Evolutionary conservation across 495 filamentous ascomycete species (phyloP), one percentile per base, ranked within the genome.

Genomic region (Viridothelium virens): DNA sequence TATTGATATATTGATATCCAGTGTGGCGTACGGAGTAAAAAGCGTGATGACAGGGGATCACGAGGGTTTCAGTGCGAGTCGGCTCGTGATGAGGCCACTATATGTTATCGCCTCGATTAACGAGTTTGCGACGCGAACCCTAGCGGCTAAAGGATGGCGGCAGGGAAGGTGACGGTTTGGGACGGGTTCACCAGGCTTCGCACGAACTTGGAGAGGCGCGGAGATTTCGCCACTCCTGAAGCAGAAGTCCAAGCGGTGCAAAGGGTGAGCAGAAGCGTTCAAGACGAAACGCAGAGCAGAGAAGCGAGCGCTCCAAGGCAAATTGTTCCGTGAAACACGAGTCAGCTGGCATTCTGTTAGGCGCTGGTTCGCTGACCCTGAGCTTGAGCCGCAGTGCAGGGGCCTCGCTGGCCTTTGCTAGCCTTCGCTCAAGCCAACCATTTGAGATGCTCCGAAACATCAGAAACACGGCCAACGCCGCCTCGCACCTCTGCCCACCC

Each of bases 321-420:
- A 59, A 36, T 59, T 59, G 53, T 59, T 59, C 53, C 53, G 53
- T 59, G 53, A 59, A 59, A 59, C 53, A 59, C 53, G 53, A 36
- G 25, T 36, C 53, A 59, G 31, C 18, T 36, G 31, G 53, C 7
- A 59, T 59, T 31, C 53, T 18, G 18, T 9, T 33, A 25, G 25
- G 25, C 53, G 53, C 53, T 14, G 31, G 31, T 18, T 59, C 6
- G 18, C 53, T n/a, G 18, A 36, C 31, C 48, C 18, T 59, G 53
- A 59, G 53, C 53, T 36, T 10, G 25, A 36, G n/a, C 31, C 11
- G 31, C 53, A 53, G 25, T 25, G 25, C 25, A 25, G 25, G 25
- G 25, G 25, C 25, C 25, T 25, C 1, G 25, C 25, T 25, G 25
- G 25, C 25, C 25, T 25, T 25, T 25, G 25, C 25, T 25, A 25